These are phyloP conservation scores for Sextonia rubra DNA, from an alignment of 164 flowering plant genomes.

Conservation along the genomic window DNA sequence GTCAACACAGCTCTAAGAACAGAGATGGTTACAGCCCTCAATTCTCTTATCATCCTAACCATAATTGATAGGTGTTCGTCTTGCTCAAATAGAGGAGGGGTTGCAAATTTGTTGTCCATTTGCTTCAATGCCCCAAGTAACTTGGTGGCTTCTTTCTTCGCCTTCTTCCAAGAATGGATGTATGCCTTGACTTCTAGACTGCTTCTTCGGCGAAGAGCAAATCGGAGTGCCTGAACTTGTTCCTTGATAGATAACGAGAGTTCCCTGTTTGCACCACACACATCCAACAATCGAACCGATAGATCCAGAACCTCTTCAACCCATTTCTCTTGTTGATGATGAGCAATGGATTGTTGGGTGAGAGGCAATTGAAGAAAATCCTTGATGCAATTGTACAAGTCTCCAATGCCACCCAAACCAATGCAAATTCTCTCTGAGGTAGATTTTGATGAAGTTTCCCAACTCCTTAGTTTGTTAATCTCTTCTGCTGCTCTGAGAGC, in stretches of 20 bases:
- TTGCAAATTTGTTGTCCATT: constrained; percentile 7
- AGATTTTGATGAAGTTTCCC: not conserved
- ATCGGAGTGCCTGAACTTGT: constrained; percentile 23
- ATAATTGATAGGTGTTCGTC: constrained; percentile 14
- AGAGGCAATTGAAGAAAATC: constrained; percentile 23
- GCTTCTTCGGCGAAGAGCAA: constrained; percentile 26
- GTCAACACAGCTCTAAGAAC: constrained; percentile 29
- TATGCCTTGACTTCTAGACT: constrained; percentile 18
- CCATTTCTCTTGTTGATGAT: constrained; percentile 19
- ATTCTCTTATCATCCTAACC: constrained; percentile 33
- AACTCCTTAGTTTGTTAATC: not conserved
- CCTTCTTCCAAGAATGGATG: constrained; percentile 25
- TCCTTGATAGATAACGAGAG: constrained; percentile 25
- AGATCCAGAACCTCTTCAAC: constrained; percentile 30
- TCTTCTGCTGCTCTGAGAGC: not conserved
- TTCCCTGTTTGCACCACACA: constrained; percentile 29
- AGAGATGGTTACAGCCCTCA: constrained; percentile 16
- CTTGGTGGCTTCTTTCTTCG: constrained; percentile 26
- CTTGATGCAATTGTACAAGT: constrained; percentile 18
- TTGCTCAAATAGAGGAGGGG: constrained; percentile 4
- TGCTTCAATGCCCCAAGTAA: constrained; percentile 22
- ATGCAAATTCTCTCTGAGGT: not conserved
- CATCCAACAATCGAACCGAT: constrained; percentile 33
- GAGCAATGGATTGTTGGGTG: constrained; percentile 14
- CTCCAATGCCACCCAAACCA: constrained; percentile 4